These are phyloP conservation scores for Eucalyptus erythrocorys DNA, from an alignment of 345 rosid genomes.

Conservation along the genomic window DNA sequence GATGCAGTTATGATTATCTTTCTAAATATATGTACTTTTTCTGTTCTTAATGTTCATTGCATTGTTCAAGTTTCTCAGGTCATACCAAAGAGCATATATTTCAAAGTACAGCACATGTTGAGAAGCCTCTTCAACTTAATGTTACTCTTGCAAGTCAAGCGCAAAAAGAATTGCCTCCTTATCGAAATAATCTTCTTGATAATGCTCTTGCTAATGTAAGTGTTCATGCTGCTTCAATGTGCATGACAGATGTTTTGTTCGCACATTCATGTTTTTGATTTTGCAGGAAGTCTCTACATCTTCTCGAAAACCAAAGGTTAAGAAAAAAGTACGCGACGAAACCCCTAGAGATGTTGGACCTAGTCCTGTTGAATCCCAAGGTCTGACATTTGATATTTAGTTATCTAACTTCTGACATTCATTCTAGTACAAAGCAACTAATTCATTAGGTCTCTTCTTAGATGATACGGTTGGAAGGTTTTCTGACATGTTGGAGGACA, in stretches of 20 bases:
- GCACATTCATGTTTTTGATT: neutral
- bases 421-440: neutral
- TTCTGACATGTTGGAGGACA: conserved; percentile 69
- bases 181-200: conserved; percentile 26
- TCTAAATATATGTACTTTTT: conserved; percentile 4
- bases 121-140: conserved; percentile 33
- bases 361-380: conserved; percentile 64
- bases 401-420: neutral
- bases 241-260: neutral
- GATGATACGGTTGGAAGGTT: conserved; percentile 60
- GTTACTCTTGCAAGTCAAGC: conserved; percentile 13
- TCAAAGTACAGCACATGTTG: conserved; percentile 26
- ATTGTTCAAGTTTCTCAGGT: conserved; percentile 67
- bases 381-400: conserved; percentile 14
- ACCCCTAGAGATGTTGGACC: conserved; percentile 21
- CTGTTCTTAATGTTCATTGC: conserved; percentile 48
- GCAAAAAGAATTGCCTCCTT: conserved; percentile 22
- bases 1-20: neutral
- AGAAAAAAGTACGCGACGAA: conserved; percentile 52
- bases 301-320: conserved; percentile 54
- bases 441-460: conserved; percentile 8
- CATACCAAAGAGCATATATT: conserved; percentile 33
- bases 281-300: conserved; percentile 59
- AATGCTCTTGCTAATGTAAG: conserved; percentile 38
- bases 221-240: neutral